Base-by-base conservation (phyloP, 148 eudicot species). In the Polygonum maritimum region DNA sequence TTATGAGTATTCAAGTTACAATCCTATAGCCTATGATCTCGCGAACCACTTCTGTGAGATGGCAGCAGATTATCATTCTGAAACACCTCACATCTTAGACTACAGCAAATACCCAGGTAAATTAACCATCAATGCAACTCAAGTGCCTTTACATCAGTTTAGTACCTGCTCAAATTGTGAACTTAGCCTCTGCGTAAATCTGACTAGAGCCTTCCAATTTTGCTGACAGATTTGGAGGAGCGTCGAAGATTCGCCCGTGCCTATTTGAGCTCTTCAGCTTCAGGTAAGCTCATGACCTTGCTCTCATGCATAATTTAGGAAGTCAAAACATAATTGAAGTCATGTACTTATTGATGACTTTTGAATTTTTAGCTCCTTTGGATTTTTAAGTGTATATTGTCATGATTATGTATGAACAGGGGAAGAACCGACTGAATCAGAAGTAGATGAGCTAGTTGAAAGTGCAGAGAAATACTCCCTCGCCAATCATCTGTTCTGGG, bases 11-110 rank as follows among this genome's bases (percentile, higher is more conserved):
- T 84, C 97, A 31, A 92, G 94, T 79, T 95, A 90, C 83, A 95
- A 95, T 69, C 99, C 97, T 44, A 77, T 89, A 67, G 96, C 99
- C 1, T 92, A 83, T 85, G 99, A 95, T 77, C 77, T 95, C 73
- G 96, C 97, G 71, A 95, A 92, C 82, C 99, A 95, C 78, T 95
- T 95, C 76, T 95, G 96, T 79, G 97, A 95, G 76, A 92, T 92
- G 99, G 96, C 91, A 62, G 99, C 97, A 47, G 77, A 95, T 76
- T 95, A 95, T 83, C 99, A 95, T 77, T 77, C 97, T 7, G 94
- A 90, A 31, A 85, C 85, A 14, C 99, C 99, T 79, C 99, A 95
- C 74, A 74, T 92, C 19, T 82, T 95, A 70, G 88, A 92, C 80
- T 95, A 92, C 81, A 86, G 47, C 57, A 81, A 79, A 74, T 95